phyloP scores from a whole-genome alignment of 2,329 filamentous ascomycete genomes.

The Gnomoniopsis sp. region DNA sequence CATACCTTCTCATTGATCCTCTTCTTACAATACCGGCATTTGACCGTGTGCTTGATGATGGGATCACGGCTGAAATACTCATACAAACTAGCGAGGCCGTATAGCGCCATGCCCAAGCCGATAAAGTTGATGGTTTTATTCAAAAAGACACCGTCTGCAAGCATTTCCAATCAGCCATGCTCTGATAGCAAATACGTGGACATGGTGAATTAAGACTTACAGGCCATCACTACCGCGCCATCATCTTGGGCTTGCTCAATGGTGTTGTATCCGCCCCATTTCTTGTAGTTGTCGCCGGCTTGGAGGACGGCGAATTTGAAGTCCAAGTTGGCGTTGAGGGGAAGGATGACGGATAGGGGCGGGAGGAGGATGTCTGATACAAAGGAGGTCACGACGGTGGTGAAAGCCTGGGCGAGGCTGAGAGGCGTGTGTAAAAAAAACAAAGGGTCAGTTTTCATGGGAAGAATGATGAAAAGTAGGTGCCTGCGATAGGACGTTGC shows the following conservation, averaged over 20 bases:
- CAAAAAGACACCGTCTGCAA: constrained; percentile 48
- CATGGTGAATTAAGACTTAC: neutral
- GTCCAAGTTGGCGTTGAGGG: constrained; percentile 67
- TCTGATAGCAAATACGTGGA: no score
- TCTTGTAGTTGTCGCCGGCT: constrained; percentile 50
- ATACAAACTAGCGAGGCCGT: constrained; percentile 61
- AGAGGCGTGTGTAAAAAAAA: neutral
- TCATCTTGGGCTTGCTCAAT: constrained; percentile 65
- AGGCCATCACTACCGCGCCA: constrained; percentile 66
- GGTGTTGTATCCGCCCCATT: constrained; percentile 63
- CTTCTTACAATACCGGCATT: constrained; percentile 66
- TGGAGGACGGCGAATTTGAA: constrained; percentile 69
- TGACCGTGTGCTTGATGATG: constrained; percentile 67
- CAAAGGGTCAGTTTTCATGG: neutral
- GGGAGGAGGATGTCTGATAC: constrained; percentile 69
- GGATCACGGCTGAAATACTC: constrained; percentile 59
- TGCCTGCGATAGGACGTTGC: no score
- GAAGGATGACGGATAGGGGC: constrained; percentile 64
- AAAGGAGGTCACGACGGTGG: constrained; percentile 67
- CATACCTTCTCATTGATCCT: constrained; percentile 60
- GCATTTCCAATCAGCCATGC: no score
- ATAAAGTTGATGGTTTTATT: constrained; percentile 64
- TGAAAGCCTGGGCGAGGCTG: constrained; percentile 69
- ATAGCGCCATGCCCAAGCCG: constrained; percentile 63
- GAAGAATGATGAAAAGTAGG: constrained; percentile 4